These are phyloP conservation scores for Lathyrus aphaca DNA, from an alignment of 306 rosid species.

Conservation along the genomic window DNA sequence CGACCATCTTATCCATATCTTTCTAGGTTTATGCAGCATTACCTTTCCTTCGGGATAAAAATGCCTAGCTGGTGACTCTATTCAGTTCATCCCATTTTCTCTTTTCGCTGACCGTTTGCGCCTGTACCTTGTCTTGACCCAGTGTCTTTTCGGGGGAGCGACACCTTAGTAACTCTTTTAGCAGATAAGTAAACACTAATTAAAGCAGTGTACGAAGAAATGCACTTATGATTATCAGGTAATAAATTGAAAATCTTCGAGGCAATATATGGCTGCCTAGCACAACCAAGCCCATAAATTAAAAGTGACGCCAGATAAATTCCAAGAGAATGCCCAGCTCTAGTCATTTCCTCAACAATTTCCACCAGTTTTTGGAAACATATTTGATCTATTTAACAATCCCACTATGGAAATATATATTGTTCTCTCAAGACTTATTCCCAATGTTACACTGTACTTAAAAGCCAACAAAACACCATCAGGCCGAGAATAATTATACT, in stretches of 20 bases:
- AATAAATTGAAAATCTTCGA: conserved; percentile 60
- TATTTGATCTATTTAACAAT: conserved; percentile 56
- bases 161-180: conserved; percentile 61
- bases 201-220: conserved; percentile 78
- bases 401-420: conserved; percentile 68
- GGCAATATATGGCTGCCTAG: too few species aligned
- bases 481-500: conserved; percentile 53
- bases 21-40: too few species aligned
- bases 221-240: conserved; percentile 64
- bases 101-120: too few species aligned
- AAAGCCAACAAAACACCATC: conserved; percentile 69
- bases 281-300: conserved; percentile 61
- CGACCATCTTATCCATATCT: too few species aligned
- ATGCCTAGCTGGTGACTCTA: too few species aligned
- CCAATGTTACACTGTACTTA: conserved; percentile 51
- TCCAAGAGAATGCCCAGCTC: conserved; percentile 67
- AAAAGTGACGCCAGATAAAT: too few species aligned
- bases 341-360: conserved; percentile 59
- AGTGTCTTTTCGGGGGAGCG: too few species aligned
- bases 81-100: too few species aligned
- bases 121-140: too few species aligned
- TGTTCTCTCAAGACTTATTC: too few species aligned
- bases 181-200: conserved; percentile 62
- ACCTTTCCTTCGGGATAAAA: too few species aligned
- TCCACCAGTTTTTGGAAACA: conserved; percentile 53